phyloP scores from a whole-genome alignment of 495 filamentous ascomycete genomes.

The Aspergillus haitiensis region DNA sequence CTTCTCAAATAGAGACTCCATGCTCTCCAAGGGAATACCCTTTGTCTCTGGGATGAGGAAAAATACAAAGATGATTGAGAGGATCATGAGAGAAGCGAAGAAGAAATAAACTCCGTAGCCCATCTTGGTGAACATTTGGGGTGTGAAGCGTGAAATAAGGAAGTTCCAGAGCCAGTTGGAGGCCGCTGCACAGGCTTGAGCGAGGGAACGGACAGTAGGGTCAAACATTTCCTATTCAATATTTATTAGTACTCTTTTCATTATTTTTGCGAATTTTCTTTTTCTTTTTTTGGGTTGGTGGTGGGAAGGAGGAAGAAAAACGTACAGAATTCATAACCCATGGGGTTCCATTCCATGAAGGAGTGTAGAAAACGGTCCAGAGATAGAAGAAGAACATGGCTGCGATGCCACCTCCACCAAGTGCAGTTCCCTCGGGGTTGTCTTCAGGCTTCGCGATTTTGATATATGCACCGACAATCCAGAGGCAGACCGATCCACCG shows the following conservation, averaged over 20 bases:
- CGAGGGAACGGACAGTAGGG: conserved; percentile 62
- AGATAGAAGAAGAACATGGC: conserved; percentile 81
- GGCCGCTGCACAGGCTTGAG: conserved; percentile 65
- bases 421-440: conserved; percentile 35
- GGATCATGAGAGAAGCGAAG: conserved; percentile 70
- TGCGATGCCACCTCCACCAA: conserved; percentile 60
- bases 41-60: conserved; percentile 69
- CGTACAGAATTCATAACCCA: conserved; percentile 63
- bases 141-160: conserved; percentile 69
- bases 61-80: conserved; percentile 66
- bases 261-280: neutral
- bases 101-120: conserved; percentile 77
- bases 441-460: conserved; percentile 55
- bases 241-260: neutral
- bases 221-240: conserved; percentile 55
- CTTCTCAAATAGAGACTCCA: conserved; percentile 58
- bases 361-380: conserved; percentile 76
- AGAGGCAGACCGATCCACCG: conserved; percentile 68
- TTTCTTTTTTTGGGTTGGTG: neutral
- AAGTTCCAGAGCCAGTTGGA: conserved; percentile 81
- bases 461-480: conserved; percentile 72
- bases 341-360: conserved; percentile 72
- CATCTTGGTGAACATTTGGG: conserved; percentile 73
- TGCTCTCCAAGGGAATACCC: conserved; percentile 53
- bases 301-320: neutral